Base-by-base conservation (phyloP, 768 basidiomycete species). In the Auriscalpium microsporum region DNA sequence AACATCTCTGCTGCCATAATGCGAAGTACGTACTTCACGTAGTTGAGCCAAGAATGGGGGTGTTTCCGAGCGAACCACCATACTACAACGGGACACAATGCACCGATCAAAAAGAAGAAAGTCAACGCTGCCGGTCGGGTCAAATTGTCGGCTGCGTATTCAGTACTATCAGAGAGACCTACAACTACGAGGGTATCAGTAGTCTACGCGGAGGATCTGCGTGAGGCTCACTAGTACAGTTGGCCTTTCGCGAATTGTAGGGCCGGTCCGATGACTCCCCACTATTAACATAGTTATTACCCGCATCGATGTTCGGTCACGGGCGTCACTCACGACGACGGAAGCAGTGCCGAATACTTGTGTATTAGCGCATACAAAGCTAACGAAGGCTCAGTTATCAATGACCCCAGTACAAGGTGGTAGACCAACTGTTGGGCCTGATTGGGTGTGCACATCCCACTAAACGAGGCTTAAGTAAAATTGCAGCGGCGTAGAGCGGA, bases 341-440 rank as follows among this genome's bases (percentile, higher is more conserved):
- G 69, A 72, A 0, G 79, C 79, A 13, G 77, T 78, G 38, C 77
- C 78, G 50, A 80, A 78, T 13, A 87, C 84, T 56, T 81, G 71
- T 2, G 76, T 80, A 34, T 65, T 67, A 6, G 78, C 73, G 55
- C 83, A 84, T 16, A 67, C 73, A 55, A 82, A 83, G 65, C 69
- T 72, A 38, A 23, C 13, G 16, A 16, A 16, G 10, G 11, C 45
- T 48, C 17, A 2, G 11, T 17, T 52, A 44, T 56, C 35, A 21
- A 21, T n/a, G 50, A 53, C 17, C 34, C 50, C 36, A 40, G 51
- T n/a, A 1, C 10, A 28, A 7, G 47, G 35, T 14, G 40, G 17
- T 42, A 17, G 40, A 17, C 51, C 13, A 8, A 54, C 19, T 69
- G 58, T 11, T 81, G 73, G 54, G 69, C 68, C 61, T 84, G 79